Conservation (phyloP, 1,139 yeast species). For the Hemisphaericaspora lyxosophila region DNA sequence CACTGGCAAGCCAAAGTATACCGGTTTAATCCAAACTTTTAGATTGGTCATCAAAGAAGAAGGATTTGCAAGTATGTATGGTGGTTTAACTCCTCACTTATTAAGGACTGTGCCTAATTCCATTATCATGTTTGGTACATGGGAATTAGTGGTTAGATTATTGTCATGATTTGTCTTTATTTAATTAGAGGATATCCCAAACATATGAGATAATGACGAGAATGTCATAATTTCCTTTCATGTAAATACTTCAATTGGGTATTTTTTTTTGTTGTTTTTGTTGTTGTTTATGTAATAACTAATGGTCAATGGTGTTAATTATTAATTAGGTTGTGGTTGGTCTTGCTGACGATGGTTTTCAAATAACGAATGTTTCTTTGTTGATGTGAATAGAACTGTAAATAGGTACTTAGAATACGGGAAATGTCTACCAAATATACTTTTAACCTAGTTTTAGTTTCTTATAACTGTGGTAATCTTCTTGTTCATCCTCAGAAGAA, state of each 20-base stretch:
- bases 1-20: conserved; percentile 81
- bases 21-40: conserved; percentile 87
- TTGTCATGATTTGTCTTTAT: conserved; percentile 45
- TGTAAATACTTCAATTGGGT: conserved; percentile 8
- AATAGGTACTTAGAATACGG: conserved; percentile 12
- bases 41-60: conserved; percentile 81
- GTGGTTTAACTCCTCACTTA: conserved; percentile 96
- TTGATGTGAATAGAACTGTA: conserved; percentile 9
- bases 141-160: conserved; percentile 86
- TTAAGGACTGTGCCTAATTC: conserved; percentile 97
- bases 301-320: not conserved
- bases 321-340: too few species aligned
- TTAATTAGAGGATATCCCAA: too few species aligned
- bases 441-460: conserved; percentile 8
- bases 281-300: not conserved
- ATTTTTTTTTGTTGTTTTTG: conserved; percentile 1
- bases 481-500: conserved; percentile 7
- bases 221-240: conserved; percentile 1
- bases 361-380: not conserved
- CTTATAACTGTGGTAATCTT: conserved; percentile 10
- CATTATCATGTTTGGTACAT: conserved; percentile 98
- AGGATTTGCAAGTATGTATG: conserved; percentile 91
- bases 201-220: conserved; percentile 3
- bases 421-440: too few species aligned
- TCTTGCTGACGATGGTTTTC: too few species aligned